Base-by-base conservation (phyloP, 2,329 filamentous ascomycete species). In the Chaetomium globosum region DNA sequence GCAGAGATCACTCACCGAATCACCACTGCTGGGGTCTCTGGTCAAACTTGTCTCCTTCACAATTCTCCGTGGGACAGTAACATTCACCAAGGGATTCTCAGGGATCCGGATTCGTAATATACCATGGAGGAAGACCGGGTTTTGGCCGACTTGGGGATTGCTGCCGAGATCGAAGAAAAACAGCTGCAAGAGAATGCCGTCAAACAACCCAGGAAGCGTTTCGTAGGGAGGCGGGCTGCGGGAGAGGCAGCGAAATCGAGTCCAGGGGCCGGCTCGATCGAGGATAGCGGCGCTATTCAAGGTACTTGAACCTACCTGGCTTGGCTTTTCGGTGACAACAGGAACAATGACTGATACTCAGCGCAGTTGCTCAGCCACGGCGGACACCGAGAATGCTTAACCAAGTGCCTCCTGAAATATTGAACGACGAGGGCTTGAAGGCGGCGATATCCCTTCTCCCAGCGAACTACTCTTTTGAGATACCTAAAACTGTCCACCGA, bases 391-490 rank as follows among this genome's bases (percentile, higher is more conserved):
- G 95, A 69, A 86, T 93, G n/a, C 79, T 98, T 67, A 98, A 97
- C 75, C 91, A 95, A 74, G 91, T 99, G 1, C 94, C 95, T 2
- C 83, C 88, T 19, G 90, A 94, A 69, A 97, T 99, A 68, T 82
- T 95, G 23, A 85, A 96, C 69, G 90, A 99, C 73, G 82, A 88
- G 56, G 91, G 90, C 56, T 90, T 99, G 73, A 94, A 94, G 76
- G 89, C 88, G 53, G 95, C 95, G 3, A 93, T 98, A 65, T 83
- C 87, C 6, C 85, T 99, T 36, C 86, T 99, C 2, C 95, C 95
- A 1, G 81, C 87, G n/a, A 99, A 99, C 81, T 99, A 99, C 83
- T 94, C 91, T 72, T 99, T 99, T 76, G 95, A 99, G 80, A 93
- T 99, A 63, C 95, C 92, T 75, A 99, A 99, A 80, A 99, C 95